A percentile compares a stretch with the other conserved stretches of the same genome.
Conservation (phyloP, 2,329 filamentous ascomycete genomes). For the Penicillium sp. region DNA sequence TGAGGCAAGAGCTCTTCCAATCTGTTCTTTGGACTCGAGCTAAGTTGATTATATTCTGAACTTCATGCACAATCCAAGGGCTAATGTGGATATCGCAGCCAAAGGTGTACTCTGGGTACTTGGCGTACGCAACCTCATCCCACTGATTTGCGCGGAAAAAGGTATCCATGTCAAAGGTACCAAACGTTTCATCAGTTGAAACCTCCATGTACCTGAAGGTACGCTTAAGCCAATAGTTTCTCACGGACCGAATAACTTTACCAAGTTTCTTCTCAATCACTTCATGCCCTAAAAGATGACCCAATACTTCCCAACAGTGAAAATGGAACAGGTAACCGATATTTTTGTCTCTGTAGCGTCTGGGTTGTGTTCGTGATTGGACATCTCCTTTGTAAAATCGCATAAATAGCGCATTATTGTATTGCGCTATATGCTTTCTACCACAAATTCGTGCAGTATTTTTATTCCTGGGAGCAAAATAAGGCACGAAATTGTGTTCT, state of each 20-base stretch:
- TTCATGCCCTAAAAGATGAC: background rate
- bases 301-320: slow-evolving; percentile 9
- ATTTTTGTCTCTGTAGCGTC: background rate
- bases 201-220: background rate
- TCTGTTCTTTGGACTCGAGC: background rate
- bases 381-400: background rate
- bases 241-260: background rate
- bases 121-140: background rate
- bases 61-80: background rate
- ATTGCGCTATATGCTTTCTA: background rate
- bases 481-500: background rate
- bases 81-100: slow-evolving; percentile 3
- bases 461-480: background rate
- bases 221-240: background rate
- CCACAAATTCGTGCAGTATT: background rate
- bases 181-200: background rate
- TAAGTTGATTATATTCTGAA: background rate
- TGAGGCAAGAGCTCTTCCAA: background rate
- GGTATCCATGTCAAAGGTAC: background rate
- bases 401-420: background rate
- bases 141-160: background rate
- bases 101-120: no score
- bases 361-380: background rate
- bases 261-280: background rate
- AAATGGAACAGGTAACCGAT: slow-evolving; percentile 6